Base-by-base conservation (phyloP, 192 early-diverging fungal genomes). In the Rhizophagus prolifer region DNA sequence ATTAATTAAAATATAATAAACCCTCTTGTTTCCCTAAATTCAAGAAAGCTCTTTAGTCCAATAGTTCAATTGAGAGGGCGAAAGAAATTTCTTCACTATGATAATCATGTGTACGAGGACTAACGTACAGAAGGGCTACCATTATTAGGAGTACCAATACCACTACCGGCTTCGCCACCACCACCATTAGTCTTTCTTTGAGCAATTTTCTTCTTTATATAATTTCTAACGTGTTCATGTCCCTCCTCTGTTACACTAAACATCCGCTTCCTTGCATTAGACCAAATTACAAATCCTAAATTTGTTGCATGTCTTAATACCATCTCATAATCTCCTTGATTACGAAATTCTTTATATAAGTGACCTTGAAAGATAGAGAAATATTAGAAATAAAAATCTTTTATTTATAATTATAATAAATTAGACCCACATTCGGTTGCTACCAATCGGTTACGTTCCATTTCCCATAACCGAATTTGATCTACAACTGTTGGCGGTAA, bases 391-490 rank as follows among this genome's bases (percentile, higher is more conserved):
- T 16, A 47, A 58, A 38, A 36, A 16, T 70, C 21, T 28, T 16
- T 25, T 73, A 21, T 50, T 21, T 47, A 47, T 38, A 59, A 34
- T n/a, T n/a, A 66, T 30, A 61, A 70, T 3, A 41, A 26, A 14
- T 74, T 30, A 5, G 75, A 28, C 65, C 28, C 47, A 81, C 90
- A 83, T 30, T 82, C 73, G 16, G 81, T 80, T 10, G 86, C 85
- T 2, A 83, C 78, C 19, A 98, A 78, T 16, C 97, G 82, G 76
- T 99, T 94, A 70, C 92, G 86, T 80, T 99, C 97, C 82, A 94
- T 91, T 82, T 99, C 97, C 97, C 97, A 99, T 69, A 99, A 80
- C 54, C 94, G 82, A 46, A 99, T 94, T 83, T 99, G 97, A 83
- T 99, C 97, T 0, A 95, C 88, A 3, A 99, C 96, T 2, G 96